These are phyloP conservation scores for Boletus eberwhitei DNA, from an alignment of 768 basidiomycete species.

Conservation along the genomic window DNA sequence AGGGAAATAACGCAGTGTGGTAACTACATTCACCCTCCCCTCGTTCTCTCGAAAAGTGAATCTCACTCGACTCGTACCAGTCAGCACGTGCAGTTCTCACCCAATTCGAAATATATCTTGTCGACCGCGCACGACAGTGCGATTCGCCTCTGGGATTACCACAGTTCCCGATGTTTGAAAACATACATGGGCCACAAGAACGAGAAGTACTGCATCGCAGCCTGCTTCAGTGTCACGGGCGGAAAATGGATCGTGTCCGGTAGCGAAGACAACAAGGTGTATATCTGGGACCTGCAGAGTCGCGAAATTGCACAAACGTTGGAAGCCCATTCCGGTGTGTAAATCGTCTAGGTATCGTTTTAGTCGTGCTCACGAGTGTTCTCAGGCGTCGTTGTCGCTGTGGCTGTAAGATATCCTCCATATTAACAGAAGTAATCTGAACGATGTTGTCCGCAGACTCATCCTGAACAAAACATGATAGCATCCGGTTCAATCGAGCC, in stretches of 20 bases:
- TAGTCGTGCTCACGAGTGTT: constrained; percentile 1
- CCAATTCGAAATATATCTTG: constrained; percentile 92
- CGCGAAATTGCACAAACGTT: constrained; percentile 80
- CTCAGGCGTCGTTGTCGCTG: constrained; percentile 66
- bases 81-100: constrained; percentile 91
- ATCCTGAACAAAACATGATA: constrained; percentile 83
- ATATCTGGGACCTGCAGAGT: constrained; percentile 89
- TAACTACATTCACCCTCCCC: constrained; percentile 25
- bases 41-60: too few species aligned
- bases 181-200: constrained; percentile 85
- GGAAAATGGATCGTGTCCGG: constrained; percentile 91
- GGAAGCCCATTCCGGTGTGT: constrained; percentile 68
- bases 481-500: constrained; percentile 85
- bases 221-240: constrained; percentile 81
- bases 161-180: constrained; percentile 85
- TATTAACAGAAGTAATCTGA: not conserved
- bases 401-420: constrained; percentile 58
- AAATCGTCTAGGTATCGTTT: not conserved
- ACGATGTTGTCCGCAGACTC: constrained; percentile 49
- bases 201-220: constrained; percentile 77
- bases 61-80: constrained; percentile 35
- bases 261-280: constrained; percentile 85
- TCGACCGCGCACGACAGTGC: constrained; percentile 92
- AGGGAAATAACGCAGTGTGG: constrained; percentile 85
- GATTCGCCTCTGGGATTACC: constrained; percentile 94